Evolutionary conservation across 176 grass and related monocot genomes (phyloP).

Genomic region (Oropetium thomaeum): DNA sequence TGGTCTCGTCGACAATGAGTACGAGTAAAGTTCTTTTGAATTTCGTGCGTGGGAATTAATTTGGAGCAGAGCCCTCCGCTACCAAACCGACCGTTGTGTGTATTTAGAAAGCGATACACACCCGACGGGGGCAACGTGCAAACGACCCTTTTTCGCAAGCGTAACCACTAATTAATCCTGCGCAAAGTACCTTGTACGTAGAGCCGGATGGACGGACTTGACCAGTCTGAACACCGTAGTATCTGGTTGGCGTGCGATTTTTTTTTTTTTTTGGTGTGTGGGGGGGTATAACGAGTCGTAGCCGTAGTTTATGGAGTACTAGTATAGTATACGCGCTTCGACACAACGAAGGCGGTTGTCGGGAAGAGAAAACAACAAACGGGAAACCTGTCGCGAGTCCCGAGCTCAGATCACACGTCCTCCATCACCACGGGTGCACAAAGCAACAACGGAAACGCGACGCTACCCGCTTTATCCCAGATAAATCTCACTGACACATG

Average conservation of each 20-base stretch:
- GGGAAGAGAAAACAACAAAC: neutral
- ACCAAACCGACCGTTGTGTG: neutral
- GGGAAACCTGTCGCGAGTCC: neutral
- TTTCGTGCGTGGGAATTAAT: neutral
- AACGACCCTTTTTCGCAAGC: neutral
- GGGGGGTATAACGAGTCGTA: neutral
- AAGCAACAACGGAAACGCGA: neutral
- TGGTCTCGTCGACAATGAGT: neutral
- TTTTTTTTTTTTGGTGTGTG: too few species aligned
- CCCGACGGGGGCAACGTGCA: neutral
- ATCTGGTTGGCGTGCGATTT: neutral
- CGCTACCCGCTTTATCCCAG: too few species aligned
- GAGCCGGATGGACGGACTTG: too few species aligned
- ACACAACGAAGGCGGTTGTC: conserved; percentile 1
- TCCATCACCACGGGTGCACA: neutral
- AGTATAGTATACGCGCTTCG: too few species aligned
- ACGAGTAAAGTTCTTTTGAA: neutral
- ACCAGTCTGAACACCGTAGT: neutral
- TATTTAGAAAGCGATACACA: neutral
- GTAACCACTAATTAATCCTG: neutral
- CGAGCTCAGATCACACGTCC: neutral
- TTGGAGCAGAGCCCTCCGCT: too few species aligned
- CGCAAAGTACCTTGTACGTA: neutral
- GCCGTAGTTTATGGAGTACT: neutral
- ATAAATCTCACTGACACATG: neutral